phyloP scores from a whole-genome alignment of 441 rosid genomes.

The Codiaeum variegatum region DNA sequence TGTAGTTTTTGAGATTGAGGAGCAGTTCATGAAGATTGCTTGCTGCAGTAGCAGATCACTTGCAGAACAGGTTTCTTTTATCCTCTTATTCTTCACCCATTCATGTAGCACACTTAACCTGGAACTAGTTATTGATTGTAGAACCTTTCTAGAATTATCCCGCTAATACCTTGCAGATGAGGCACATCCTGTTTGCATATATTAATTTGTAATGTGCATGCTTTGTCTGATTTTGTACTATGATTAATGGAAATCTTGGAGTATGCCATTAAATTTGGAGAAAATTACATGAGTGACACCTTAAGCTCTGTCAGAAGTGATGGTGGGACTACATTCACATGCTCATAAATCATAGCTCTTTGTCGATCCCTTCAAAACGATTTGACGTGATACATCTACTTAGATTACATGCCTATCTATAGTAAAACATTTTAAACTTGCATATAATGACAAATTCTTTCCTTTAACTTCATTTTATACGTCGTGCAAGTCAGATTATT shows the following conservation, averaged over 20 bases:
- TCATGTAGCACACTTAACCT: not conserved
- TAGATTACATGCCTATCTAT: no score
- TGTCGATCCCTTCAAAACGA: no score
- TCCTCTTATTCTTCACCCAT: not conserved
- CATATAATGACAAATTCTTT: no score
- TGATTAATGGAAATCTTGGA: not conserved
- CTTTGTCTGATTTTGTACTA: not conserved
- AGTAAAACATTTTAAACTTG: no score
- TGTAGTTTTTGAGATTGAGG: slow-evolving; percentile 58
- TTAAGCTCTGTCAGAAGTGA: not conserved
- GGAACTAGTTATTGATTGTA: not conserved
- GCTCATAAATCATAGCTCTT: no score
- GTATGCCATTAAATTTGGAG: not conserved
- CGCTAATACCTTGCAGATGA: not conserved
- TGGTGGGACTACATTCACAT: no score
- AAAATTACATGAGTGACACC: not conserved
- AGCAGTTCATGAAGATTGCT: slow-evolving; percentile 72
- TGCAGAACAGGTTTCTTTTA: slow-evolving; percentile 49
- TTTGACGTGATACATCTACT: no score
- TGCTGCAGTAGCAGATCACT: slow-evolving; percentile 65
- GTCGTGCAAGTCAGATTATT: no score
- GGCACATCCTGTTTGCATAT: not conserved
- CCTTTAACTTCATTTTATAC: no score
- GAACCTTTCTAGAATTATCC: not conserved
- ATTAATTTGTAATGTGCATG: not conserved